These are phyloP conservation scores for Sordariomycetes sp. DNA, from an alignment of 2,329 filamentous ascomycete genomes.

Conservation along the genomic window DNA sequence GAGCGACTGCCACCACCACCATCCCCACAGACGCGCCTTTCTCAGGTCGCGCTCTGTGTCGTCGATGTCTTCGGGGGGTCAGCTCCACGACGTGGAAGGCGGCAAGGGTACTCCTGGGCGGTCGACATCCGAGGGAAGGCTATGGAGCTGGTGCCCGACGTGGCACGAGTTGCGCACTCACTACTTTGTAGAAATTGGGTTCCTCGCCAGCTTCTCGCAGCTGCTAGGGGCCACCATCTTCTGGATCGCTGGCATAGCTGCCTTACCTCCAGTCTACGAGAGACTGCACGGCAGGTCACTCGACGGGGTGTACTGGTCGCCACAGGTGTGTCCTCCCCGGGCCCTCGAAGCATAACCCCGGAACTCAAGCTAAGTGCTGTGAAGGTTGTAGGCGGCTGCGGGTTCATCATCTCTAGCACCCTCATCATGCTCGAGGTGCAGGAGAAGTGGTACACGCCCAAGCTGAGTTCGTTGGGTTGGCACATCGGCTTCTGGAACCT, in stretches of 20 bases:
- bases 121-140: constrained; percentile 8
- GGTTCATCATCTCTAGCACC: constrained; percentile 47
- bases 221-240: constrained; percentile 51
- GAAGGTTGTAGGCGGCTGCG: constrained; percentile 44
- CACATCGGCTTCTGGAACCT: constrained; percentile 58
- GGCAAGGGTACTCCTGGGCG: not conserved
- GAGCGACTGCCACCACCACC: constrained; percentile 15
- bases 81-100: not conserved
- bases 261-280: constrained; percentile 43
- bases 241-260: constrained; percentile 52
- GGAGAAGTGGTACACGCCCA: constrained; percentile 49
- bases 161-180: constrained; percentile 44
- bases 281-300: constrained; percentile 30
- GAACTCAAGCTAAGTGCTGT: not conserved
- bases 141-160: constrained; percentile 52
- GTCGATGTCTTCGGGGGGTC: not conserved
- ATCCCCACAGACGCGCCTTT: constrained; percentile 13
- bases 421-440: constrained; percentile 61
- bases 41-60: constrained; percentile 3
- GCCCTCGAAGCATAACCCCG: not conserved
- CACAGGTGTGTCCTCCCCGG: constrained; percentile 24
- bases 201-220: constrained; percentile 47
- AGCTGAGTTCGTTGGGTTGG: constrained; percentile 48
- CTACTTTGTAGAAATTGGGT: constrained; percentile 51
- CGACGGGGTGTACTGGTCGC: constrained; percentile 47